Percentiles rank a stretch among this genome's conserved stretches.
phyloP scores from a whole-genome alignment of 768 basidiomycete species.

The Panus rudis region DNA sequence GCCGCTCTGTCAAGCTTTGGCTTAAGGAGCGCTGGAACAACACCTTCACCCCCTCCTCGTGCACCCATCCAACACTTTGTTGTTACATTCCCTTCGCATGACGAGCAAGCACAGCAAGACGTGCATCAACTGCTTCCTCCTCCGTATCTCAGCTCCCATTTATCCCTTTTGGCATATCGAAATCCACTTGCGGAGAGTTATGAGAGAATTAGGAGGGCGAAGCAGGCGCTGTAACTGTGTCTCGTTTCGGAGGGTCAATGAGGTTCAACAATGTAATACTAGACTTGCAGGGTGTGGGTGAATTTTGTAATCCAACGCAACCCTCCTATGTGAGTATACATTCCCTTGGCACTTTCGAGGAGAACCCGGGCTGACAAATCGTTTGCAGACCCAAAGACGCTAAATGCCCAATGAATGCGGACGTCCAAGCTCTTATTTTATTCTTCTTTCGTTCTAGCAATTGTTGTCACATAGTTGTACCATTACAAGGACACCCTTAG shows the following conservation, averaged over 20 bases:
- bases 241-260: neutral
- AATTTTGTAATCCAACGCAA: no score
- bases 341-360: no score
- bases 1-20: constrained; percentile 21
- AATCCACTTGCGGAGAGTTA: constrained; percentile 65
- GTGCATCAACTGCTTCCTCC: constrained; percentile 68
- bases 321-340: no score
- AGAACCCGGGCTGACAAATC: no score
- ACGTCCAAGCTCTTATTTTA: no score
- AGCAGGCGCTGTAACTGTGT: constrained; percentile 25
- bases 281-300: neutral
- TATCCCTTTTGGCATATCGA: constrained; percentile 59
- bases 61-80: constrained; percentile 37
- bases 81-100: constrained; percentile 59
- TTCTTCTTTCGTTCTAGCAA: no score
- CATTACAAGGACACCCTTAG: no score
- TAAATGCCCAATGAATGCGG: no score
- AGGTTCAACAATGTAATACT: neutral
- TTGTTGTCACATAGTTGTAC: no score
- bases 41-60: constrained; percentile 22
- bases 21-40: constrained; percentile 15
- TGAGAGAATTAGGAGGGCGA: constrained; percentile 58
- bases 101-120: constrained; percentile 39
- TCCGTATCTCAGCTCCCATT: constrained; percentile 64
- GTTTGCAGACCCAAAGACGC: no score